phyloP scores from a whole-genome alignment of 148 eudicot species.

The Rhododendron henanense region DNA sequence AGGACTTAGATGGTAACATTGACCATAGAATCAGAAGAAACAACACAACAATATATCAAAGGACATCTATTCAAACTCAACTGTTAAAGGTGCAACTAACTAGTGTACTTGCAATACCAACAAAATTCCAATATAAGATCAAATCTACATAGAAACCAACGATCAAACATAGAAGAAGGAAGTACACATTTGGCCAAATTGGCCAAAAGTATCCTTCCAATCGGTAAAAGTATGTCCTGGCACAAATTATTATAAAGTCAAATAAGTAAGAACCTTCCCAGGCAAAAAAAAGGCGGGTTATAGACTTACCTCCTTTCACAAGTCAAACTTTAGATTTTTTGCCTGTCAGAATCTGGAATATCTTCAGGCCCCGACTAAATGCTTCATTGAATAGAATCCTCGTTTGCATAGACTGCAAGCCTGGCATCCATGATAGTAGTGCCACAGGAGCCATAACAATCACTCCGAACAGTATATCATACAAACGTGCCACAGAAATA shows the following conservation, averaged over 20 bases:
- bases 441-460: constrained; percentile 80
- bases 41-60: neutral
- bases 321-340: constrained; percentile 39
- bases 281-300: neutral
- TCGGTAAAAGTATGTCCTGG: neutral
- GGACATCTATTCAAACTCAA: neutral
- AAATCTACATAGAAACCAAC: neutral
- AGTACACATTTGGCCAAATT: neutral
- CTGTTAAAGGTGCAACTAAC: neutral
- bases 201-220: neutral
- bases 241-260: neutral
- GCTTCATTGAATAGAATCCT: constrained; percentile 86
- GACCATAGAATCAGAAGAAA: neutral
- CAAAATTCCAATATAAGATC: neutral
- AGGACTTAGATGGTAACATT: neutral
- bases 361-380: constrained; percentile 77
- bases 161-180: neutral
- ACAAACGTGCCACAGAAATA: constrained; percentile 22
- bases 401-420: constrained; percentile 90
- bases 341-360: constrained; percentile 65
- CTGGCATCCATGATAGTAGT: constrained; percentile 76
- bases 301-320: constrained; percentile 28
- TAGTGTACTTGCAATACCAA: neutral
- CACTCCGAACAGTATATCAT: constrained; percentile 49
- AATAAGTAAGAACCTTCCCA: neutral